These are phyloP conservation scores for Nothophaeocryptopus gaeumannii DNA, from an alignment of 2,329 filamentous ascomycete genomes.

Conservation along the genomic window DNA sequence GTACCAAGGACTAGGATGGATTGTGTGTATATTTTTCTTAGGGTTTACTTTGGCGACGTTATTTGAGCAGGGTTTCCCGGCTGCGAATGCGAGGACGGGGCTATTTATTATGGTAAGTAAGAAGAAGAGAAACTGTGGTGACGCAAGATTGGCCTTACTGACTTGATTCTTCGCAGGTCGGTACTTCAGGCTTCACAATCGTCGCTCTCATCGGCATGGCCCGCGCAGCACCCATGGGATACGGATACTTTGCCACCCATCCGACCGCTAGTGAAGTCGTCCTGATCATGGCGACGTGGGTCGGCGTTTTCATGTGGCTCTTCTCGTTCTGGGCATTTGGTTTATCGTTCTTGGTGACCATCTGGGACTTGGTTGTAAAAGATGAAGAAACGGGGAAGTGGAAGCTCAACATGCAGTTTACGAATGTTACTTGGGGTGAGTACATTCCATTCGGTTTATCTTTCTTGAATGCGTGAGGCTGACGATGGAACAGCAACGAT, in stretches of 20 bases:
- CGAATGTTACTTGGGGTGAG: conserved; percentile 21
- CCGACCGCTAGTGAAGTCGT: conserved; percentile 24
- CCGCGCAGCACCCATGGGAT: conserved; percentile 20
- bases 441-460: background rate
- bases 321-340: conserved; percentile 48
- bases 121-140: too few relatives aligned
- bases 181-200: conserved; percentile 36
- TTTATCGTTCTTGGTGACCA: conserved; percentile 18
- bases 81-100: conserved; percentile 35
- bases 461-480: conserved; percentile 42
- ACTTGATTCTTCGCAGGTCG: too few relatives aligned
- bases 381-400: conserved; percentile 13
- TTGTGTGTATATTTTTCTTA: conserved; percentile 40
- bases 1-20: conserved; percentile 48
- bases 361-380: conserved; percentile 12
- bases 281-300: conserved; percentile 26
- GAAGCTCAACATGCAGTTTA: conserved; percentile 14
- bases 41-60: conserved; percentile 42
- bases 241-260: conserved; percentile 28
- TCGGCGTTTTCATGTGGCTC: conserved; percentile 48
- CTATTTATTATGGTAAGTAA: too few relatives aligned
- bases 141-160: too few relatives aligned
- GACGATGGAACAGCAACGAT: conserved; percentile 50
- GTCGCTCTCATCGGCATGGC: conserved; percentile 28
- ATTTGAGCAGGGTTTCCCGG: conserved; percentile 45